Conservation (phyloP, 495 filamentous ascomycete genomes). For the Umbilicaria muhlenbergii region DNA sequence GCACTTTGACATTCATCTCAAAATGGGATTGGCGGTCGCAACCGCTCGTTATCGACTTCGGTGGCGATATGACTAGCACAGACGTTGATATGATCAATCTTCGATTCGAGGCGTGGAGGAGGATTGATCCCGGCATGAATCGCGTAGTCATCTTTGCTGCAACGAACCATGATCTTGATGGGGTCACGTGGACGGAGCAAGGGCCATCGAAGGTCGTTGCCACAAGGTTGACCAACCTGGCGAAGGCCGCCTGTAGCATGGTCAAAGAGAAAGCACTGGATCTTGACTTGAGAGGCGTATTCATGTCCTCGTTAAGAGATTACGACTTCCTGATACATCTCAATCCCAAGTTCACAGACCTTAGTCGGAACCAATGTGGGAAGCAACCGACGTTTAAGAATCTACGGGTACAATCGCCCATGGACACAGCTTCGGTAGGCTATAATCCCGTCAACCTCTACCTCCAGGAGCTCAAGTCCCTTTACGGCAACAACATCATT, state of each 20-base stretch:
- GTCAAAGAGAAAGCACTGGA: conserved; percentile 38
- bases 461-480: conserved; percentile 39
- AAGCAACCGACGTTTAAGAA: conserved; percentile 49
- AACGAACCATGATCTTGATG: conserved; percentile 59
- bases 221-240: conserved; percentile 64
- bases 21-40: conserved; percentile 84
- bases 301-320: conserved; percentile 49
- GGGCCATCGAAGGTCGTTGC: conserved; percentile 71
- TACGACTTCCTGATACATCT: conserved; percentile 79
- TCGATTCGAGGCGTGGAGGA: conserved; percentile 60
- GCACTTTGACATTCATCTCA: conserved; percentile 60
- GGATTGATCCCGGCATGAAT: conserved; percentile 78
- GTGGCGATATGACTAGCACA: conserved; percentile 34
- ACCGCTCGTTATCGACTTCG: conserved; percentile 63
- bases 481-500: conserved; percentile 47
- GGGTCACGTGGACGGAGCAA: conserved; percentile 63
- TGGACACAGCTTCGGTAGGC: conserved; percentile 23
- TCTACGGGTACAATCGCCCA: conserved; percentile 23
- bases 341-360: conserved; percentile 26
- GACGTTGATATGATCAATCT: conserved; percentile 44
- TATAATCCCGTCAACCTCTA: conserved; percentile 35
- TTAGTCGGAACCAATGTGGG: conserved; percentile 10
- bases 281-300: conserved; percentile 47
- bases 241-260: conserved; percentile 49
- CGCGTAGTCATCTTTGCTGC: conserved; percentile 67